A percentile compares a stretch with the other conserved stretches of the same genome.
Conservation (phyloP, 139 green algal species). For the Volvox reticuliferus region DNA sequence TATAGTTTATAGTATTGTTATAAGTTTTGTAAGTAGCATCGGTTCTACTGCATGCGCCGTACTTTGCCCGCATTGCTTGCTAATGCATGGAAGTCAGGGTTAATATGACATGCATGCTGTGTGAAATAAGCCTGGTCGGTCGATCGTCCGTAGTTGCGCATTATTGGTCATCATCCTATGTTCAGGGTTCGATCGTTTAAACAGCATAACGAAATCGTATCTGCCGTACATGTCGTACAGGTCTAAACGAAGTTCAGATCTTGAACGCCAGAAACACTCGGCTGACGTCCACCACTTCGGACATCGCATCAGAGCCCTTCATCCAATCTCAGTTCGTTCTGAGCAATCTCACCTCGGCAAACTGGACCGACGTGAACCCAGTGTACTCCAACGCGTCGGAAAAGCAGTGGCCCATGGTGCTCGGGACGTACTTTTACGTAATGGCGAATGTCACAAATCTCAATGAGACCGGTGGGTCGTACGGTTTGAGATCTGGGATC, state of each 20-base stretch:
- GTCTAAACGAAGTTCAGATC: constrained; percentile 22
- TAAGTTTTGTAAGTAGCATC: too few relatives aligned
- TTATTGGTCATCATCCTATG: too few relatives aligned
- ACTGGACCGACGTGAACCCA: constrained; percentile 30
- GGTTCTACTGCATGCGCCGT: too few relatives aligned
- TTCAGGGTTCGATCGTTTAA: too few relatives aligned
- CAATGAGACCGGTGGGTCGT: not conserved
- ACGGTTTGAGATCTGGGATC: too few relatives aligned
- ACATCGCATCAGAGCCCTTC: not conserved
- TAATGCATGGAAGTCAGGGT: too few relatives aligned
- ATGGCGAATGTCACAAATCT: not conserved
- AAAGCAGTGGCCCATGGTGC: constrained; percentile 33
- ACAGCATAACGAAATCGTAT: not conserved
- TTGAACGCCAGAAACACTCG: not conserved
- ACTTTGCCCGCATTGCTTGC: too few relatives aligned
- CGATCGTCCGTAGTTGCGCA: too few relatives aligned
- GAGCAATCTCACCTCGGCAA: not conserved
- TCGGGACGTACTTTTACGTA: constrained; percentile 45
- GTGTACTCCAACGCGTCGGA: not conserved
- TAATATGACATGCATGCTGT: too few relatives aligned
- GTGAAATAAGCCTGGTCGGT: too few relatives aligned
- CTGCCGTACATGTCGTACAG: not conserved
- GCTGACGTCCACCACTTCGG: not conserved
- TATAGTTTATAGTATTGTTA: too few relatives aligned
- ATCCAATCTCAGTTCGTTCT: not conserved